Base-by-base conservation (phyloP, 2,329 filamentous ascomycete genomes). In the Neofusicoccum sp. region DNA sequence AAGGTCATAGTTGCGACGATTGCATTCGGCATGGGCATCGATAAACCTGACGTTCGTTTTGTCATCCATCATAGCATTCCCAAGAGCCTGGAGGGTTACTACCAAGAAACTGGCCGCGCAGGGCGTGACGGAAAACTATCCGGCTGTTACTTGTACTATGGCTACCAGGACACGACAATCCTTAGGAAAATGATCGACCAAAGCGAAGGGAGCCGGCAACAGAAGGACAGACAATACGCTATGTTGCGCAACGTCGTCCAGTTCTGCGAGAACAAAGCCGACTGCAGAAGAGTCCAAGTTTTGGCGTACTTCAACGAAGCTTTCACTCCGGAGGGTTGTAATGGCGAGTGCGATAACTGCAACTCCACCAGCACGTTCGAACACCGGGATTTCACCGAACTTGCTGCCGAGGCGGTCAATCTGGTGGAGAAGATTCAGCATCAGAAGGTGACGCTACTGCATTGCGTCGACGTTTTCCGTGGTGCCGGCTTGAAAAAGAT, bases 21-120 rank as follows among this genome's bases (percentile, higher is more conserved):
- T 75, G 95, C 95, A 29, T 99, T 99, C 73, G 95, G 95, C 6
- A 99, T 99, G 95, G 95, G 95, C n/a, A 99, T 99, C 67, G 95
- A 99, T 80, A 99, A 99, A 76, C 87, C 93, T 0, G 90, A 99
- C 74, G 95, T 99, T 52, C 90, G 95, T 33, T 99, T 96, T 74
- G 95, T 99, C 37, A 92, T 99, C 44, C 96, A 99, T 73, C 89
- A 96, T 71, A 91, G 88, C 47, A 83, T 99, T 5, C 95, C 95
- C 1, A 98, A 99, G 77, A 97, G 92, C 70, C 80, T 99, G 61
- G 95, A 99, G 78, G 95, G 95, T 0, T 99, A 99, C 76, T 99
- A 99, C 72, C 95, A 99, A 74, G 95, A 99, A 76, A 99, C 95
- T 48, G 95, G 95, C 1, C 90, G 95, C 70, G 95, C 96, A 64